Evolutionary conservation across 169 alveolate genomes (phyloP), one percentile per base, ranked within the genome.

Genomic region (Plasmodium chabaudi): DNA sequence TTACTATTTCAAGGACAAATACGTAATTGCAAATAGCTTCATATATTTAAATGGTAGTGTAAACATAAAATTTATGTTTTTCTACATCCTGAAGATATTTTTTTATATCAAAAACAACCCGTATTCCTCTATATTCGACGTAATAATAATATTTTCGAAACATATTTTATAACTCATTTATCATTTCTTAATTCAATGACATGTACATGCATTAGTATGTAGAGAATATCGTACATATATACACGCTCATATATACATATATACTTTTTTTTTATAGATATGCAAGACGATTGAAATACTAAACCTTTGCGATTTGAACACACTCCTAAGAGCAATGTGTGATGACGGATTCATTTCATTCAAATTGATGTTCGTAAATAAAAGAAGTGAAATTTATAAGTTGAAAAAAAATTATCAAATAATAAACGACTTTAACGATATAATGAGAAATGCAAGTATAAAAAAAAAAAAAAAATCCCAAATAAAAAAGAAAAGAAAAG

Each of bases 101-200:
- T 79, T 79, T 19, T 79, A 79, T 34, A 47, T 79, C 55, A 79
- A 79, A 51, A 71, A 59, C 7, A 79, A 79, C 42, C 89, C 89
- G 15, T 79, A 65, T 44, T 65, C 84, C 44, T 65, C 89, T 51
- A 79, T 79, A 23, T 79, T 79, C 68, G 89, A 79, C 71, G 89
- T 79, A 79, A 79, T 77, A 23, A 53, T 15, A 21, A 60, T 61
- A 34, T 34, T 34, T 34, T 34, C 7, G 6, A 34, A 34, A 34
- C 42, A 3, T 34, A 34, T 34, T 34, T 34, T 34, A 34, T 34
- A 34, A 34, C 42, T 55, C 12, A 6, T 55, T 15, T 15, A 55
- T 55, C 9, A 9, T 15, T 55, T 55, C 21, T 6, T 55, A 55
- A 1, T 55, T 55, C 9, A 15, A 55, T 55, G 5, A 51, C 0